Percentiles rank a stretch among this genome's conserved stretches.
Evolutionary conservation across 345 rosid genomes (phyloP).

Genomic region (Brassica nigra): DNA sequence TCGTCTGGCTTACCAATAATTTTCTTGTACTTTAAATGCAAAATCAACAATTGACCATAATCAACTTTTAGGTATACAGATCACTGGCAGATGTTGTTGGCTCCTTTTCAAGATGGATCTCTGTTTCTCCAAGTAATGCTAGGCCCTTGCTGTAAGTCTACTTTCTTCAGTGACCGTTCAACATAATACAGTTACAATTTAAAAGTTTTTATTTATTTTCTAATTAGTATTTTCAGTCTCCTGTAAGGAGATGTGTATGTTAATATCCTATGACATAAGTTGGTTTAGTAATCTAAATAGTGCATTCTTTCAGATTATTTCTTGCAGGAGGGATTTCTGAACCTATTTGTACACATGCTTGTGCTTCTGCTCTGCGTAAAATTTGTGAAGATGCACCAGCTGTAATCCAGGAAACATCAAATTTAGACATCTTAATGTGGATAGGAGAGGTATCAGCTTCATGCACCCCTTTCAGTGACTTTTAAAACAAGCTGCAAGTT

Average conservation of each 20-base stretch:
- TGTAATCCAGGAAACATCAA: constrained; percentile 70
- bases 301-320: constrained; percentile 75
- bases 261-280: constrained; percentile 1
- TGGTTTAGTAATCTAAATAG: constrained; percentile 1
- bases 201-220: not conserved
- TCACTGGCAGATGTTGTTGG: constrained; percentile 91
- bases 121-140: constrained; percentile 61
- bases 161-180: constrained; percentile 6
- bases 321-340: constrained; percentile 89
- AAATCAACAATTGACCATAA: constrained; percentile 28
- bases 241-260: not conserved
- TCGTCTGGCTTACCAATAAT: constrained; percentile 6
- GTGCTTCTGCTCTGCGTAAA: constrained; percentile 86
- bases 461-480: constrained; percentile 4
- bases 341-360: constrained; percentile 74
- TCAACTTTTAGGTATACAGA: constrained; percentile 77
- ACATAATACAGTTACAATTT: not conserved
- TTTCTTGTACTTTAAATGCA: constrained; percentile 22
- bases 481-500: not conserved
- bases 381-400: constrained; percentile 83
- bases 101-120: constrained; percentile 91
- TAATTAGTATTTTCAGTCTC: constrained; percentile 1
- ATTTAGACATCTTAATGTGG: constrained; percentile 88
- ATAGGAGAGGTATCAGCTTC: constrained; percentile 74
- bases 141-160: constrained; percentile 77